phyloP scores from a whole-genome alignment of 2,329 filamentous ascomycete species.

The Stachybotrys chlorohalonatus region DNA sequence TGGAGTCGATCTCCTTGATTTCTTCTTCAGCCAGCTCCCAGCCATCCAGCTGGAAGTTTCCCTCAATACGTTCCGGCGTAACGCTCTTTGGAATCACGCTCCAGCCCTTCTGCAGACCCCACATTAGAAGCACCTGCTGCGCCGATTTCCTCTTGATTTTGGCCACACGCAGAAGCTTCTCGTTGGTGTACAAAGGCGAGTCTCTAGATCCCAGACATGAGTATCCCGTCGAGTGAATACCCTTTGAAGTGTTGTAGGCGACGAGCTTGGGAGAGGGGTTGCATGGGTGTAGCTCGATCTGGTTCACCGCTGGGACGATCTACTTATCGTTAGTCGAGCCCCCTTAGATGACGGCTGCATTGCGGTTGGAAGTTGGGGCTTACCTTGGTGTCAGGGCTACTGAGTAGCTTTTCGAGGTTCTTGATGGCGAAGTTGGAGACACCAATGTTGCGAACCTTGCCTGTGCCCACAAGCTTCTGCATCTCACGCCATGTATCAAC shows the following conservation, averaged over 20 bases:
- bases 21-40: constrained; percentile 68
- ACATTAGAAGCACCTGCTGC: constrained; percentile 70
- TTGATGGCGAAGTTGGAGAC: constrained; percentile 80
- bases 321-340: constrained; percentile 11
- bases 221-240: constrained; percentile 68
- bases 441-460: constrained; percentile 74
- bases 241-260: constrained; percentile 61
- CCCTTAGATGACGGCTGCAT: neutral
- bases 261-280: constrained; percentile 74
- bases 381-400: constrained; percentile 54
- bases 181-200: constrained; percentile 61
- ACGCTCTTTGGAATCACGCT: constrained; percentile 82
- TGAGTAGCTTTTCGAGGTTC: constrained; percentile 70
- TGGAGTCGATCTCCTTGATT: constrained; percentile 54
- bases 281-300: constrained; percentile 74
- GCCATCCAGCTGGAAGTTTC: constrained; percentile 66
- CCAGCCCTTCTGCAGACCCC: constrained; percentile 74
- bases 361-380: neutral
- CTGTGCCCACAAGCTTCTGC: constrained; percentile 57
- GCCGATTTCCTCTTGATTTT: constrained; percentile 57
- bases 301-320: constrained; percentile 62
- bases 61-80: constrained; percentile 62
- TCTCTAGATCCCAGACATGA: constrained; percentile 64
- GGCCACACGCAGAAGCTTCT: constrained; percentile 52
- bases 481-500: constrained; percentile 69